Percentiles rank a stretch among this genome's conserved stretches.
Conservation (phyloP, 805 yeast genomes). For the Cyberlindnera galapagoensis region DNA sequence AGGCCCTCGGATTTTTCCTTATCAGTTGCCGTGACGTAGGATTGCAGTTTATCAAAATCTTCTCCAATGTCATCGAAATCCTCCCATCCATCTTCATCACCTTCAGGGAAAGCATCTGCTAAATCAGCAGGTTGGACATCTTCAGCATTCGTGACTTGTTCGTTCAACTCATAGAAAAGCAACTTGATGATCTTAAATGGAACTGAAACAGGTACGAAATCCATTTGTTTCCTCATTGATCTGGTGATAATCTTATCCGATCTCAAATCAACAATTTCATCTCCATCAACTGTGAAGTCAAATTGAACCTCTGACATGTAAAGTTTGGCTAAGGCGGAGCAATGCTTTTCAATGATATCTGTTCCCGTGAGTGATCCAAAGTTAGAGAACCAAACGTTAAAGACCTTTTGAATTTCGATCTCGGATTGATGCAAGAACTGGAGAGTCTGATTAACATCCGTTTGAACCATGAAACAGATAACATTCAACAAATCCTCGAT, state of each 20-base stretch:
- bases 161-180: slow-evolving; percentile 59
- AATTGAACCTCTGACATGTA: slow-evolving; percentile 53
- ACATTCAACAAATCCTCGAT: slow-evolving; percentile 73
- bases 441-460: slow-evolving; percentile 58
- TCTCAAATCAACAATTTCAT: slow-evolving; percentile 49
- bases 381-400: slow-evolving; percentile 78
- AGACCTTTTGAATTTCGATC: slow-evolving; percentile 43
- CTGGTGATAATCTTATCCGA: slow-evolving; percentile 74
- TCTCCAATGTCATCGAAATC: slow-evolving; percentile 66
- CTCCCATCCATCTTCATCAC: slow-evolving; percentile 66
- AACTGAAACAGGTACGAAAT: slow-evolving; percentile 60
- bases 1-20: slow-evolving; percentile 7
- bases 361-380: slow-evolving; percentile 75
- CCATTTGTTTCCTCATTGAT: slow-evolving; percentile 57
- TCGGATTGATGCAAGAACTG: slow-evolving; percentile 43
- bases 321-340: slow-evolving; percentile 66
- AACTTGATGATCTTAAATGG: slow-evolving; percentile 67
- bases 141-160: slow-evolving; percentile 36
- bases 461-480: slow-evolving; percentile 61
- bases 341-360: slow-evolving; percentile 56
- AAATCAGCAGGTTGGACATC: slow-evolving; percentile 8
- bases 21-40: slow-evolving; percentile 43
- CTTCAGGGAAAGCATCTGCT: slow-evolving; percentile 65
- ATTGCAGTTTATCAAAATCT: slow-evolving; percentile 54
- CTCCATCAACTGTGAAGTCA: slow-evolving; percentile 67